A percentile compares a stretch with the other conserved stretches of the same genome.
Conservation (phyloP, 2,329 filamentous ascomycete species). For the Alternaria novae-zelandiae region DNA sequence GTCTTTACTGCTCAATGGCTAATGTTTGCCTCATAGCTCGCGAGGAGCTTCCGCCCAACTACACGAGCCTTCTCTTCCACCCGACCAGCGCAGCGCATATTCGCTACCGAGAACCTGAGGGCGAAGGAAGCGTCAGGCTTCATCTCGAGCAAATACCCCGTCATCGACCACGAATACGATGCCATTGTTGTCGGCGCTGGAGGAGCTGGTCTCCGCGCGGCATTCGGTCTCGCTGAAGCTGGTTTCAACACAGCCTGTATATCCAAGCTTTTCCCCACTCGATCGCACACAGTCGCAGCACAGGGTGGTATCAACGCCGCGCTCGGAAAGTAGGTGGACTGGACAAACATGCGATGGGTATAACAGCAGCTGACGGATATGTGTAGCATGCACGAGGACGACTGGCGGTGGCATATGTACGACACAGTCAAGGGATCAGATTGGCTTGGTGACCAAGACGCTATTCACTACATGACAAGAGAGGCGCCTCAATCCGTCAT, state of each 20-base stretch:
- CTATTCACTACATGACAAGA: constrained; percentile 98
- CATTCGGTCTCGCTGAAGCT: constrained; percentile 85
- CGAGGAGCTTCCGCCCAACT: constrained; percentile 67
- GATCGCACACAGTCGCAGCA: constrained; percentile 81
- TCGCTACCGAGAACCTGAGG: constrained; percentile 82
- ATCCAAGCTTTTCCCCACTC: constrained; percentile 82
- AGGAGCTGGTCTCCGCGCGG: constrained; percentile 80
- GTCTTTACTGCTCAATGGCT: constrained; percentile 34
- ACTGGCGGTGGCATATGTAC: constrained; percentile 99
- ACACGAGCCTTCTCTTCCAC: constrained; percentile 87
- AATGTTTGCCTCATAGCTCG: constrained; percentile 59
- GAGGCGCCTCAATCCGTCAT: constrained; percentile 91
- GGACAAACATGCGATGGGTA: neutral
- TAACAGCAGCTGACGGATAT: constrained; percentile 26
- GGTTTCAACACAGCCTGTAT: constrained; percentile 91
- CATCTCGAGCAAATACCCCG: constrained; percentile 88
- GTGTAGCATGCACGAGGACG: constrained; percentile 85
- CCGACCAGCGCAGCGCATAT: constrained; percentile 80
- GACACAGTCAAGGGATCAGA: constrained; percentile 97
- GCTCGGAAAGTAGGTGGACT: constrained; percentile 68
- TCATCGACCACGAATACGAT: constrained; percentile 99
- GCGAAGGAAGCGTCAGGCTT: constrained; percentile 92
- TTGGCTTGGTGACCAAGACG: constrained; percentile 97
- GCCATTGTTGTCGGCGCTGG: constrained; percentile 90
- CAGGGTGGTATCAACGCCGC: constrained; percentile 86